These are phyloP conservation scores for Kitagawia praeruptora DNA, from an alignment of 129 eudicot species.

Conservation along the genomic window DNA sequence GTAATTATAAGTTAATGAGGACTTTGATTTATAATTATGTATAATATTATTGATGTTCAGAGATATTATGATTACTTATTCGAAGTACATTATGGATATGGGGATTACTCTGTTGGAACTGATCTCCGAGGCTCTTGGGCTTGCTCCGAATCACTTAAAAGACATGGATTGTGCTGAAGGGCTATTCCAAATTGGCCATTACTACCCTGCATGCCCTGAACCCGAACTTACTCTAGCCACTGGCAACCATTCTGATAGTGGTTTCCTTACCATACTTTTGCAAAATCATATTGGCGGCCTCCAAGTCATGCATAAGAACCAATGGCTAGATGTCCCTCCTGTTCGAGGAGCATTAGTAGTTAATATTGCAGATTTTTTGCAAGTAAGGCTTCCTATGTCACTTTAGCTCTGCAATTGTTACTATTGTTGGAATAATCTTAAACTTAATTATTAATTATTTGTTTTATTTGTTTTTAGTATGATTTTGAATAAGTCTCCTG, in stretches of 20 bases:
- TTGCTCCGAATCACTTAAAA: background rate
- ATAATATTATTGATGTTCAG: background rate
- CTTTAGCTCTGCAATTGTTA: background rate
- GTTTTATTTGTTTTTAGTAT: too few relatives aligned
- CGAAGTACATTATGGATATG: conserved; percentile 3
- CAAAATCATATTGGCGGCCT: conserved; percentile 14
- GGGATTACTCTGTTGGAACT: conserved; percentile 13
- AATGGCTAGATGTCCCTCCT: conserved; percentile 14
- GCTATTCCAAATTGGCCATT: background rate
- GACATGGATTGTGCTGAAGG: conserved; percentile 12
- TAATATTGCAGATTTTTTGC: conserved; percentile 12
- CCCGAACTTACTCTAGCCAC: conserved; percentile 13
- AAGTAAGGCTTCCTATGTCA: background rate
- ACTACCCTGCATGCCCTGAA: conserved; percentile 16
- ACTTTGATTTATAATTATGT: background rate
- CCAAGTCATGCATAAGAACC: conserved; percentile 7
- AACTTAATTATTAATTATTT: too few relatives aligned
- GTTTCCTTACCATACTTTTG: conserved; percentile 12
- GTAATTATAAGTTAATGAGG: background rate
- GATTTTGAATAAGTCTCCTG: too few relatives aligned
- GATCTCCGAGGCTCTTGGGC: conserved; percentile 15
- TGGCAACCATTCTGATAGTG: conserved; percentile 11
- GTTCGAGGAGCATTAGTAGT: conserved; percentile 8
- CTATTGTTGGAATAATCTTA: too few relatives aligned
- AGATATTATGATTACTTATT: background rate